Base-by-base conservation (phyloP, 768 basidiomycete species). In the Kwoniella sp. region DNA sequence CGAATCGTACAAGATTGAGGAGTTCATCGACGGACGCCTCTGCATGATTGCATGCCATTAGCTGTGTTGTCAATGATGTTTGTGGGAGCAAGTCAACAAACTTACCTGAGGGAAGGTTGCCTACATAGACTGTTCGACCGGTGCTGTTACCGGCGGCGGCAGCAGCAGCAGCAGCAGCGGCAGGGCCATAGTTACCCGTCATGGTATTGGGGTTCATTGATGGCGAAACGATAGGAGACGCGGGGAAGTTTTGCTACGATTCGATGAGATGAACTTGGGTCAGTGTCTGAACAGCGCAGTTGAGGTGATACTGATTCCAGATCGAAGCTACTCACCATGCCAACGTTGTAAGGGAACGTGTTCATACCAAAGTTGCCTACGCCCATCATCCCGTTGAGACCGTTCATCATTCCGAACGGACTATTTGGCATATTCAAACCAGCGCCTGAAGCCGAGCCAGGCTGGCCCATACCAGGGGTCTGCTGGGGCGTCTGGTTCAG, bases 1-100 rank as follows among this genome's bases (percentile, higher is more conserved):
- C 95, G 77, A 97, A 98, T 76, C 95, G 93, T 64, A 99, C 95
- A 70, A 97, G 89, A 79, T 93, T 96, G 75, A 99, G 88, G 15
- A 99, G 88, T 79, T 98, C 95, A 81, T 99, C 96, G 59, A 99
- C 94, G 20, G 93, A 93, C 0, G 95, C 95, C 26, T 92, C 93
- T 82, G 55, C 4, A 34, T 17, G n/a, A n/a, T n/a, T n/a, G n/a
- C 31, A 2, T 8, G 51, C 66, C 37, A 66, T 63, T 37, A 28
- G 57, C 25, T 55, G 23, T 5, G 13, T n/a, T n/a, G 23, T 45
- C 5, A 4, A 47, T 8, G 22, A 26, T 17, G 15, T 17, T n/a
- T n/a, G n/a, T n/a, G n/a, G n/a, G 23, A 7, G 12, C 28, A 30
- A 31, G 23, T 11, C 2, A 37, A 34, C n/a, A 17, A 17, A 71